Evolutionary conservation across 148 eudicot species (phyloP), one percentile per base, ranked within the genome.

Genomic region (Silene uniflora): DNA sequence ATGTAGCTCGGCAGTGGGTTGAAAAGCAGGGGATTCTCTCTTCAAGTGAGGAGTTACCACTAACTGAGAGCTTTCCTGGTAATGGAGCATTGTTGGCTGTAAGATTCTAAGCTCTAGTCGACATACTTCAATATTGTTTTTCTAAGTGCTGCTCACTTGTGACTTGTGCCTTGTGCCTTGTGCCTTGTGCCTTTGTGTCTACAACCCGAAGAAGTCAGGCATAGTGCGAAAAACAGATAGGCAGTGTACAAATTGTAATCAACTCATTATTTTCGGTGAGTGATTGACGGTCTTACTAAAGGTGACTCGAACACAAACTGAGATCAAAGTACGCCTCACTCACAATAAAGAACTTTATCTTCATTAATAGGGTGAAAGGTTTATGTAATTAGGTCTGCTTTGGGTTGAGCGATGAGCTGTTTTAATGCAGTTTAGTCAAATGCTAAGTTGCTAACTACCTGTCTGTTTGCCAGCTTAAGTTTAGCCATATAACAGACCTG

Each of bases 11-110:
- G 8, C 96, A 92, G 42, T 94, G 98, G 98, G 96, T 92, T 77
- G 97, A 94, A 84, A 91, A 94, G 83, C 98, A 94, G 81, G 98
- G 98, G 76, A 87, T 94, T 72, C 96, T 94, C 77, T 86, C 98
- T 56, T 78, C 96, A 60, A 89, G 89, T 63, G 98, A 94, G 71
- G 98, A 94, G 72, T 84, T 94, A 70, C 97, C 97, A 22, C 69
- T 94, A 81, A 86, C 89, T 56, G 98, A 91, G 77, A 90, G 90
- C 82, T 91, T 94, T 78, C 98, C 97, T 62, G 86, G 93, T 78
- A 83, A 83, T 77, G 96, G 87, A 72, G 93, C 95, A 77, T 87
- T 91, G 70, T 19, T 86, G 69, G 93, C 98, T 62, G 98, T 94
- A 86, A 88, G 93, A 67, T 76, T 71, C 46, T 6, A 54, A 44